Conservation (phyloP, 306 rosid species). For the Dalbergia oliveri region DNA sequence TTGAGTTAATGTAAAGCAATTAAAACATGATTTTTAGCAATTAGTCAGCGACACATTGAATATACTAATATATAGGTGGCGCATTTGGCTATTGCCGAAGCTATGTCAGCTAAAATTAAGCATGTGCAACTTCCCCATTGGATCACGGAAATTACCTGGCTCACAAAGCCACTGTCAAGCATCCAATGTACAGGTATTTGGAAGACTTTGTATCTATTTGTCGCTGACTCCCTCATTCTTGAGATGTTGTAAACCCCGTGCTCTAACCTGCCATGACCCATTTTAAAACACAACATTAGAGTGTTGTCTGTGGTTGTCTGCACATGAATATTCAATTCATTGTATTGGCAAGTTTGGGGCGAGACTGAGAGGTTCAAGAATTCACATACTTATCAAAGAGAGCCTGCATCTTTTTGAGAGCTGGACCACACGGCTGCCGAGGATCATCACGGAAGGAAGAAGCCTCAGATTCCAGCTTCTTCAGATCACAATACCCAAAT, state of each 20-base stretch:
- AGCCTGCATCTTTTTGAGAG: constrained; percentile 91
- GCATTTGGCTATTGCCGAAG: not conserved
- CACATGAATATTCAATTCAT: not conserved
- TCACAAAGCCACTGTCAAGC: constrained; percentile 76
- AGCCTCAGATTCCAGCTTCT: constrained; percentile 84
- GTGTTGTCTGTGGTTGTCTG: not conserved
- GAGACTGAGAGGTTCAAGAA: not conserved
- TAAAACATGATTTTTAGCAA: constrained; percentile 34
- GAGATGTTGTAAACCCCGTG: constrained; percentile 85
- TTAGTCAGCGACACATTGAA: not conserved
- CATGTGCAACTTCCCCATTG: not conserved
- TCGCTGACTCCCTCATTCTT: constrained; percentile 82
- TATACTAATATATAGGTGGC: too few species aligned
- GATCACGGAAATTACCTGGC: constrained; percentile 68
- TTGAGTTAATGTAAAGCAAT: constrained; percentile 12
- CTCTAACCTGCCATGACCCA: constrained; percentile 71
- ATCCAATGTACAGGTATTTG: constrained; percentile 91
- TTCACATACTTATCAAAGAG: constrained; percentile 77
- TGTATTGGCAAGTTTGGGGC: constrained; percentile 15
- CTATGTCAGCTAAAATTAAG: constrained; percentile 13
- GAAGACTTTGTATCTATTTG: constrained; percentile 75
- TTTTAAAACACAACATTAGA: constrained; percentile 11
- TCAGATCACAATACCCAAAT: constrained; percentile 83
- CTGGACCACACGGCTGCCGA: constrained; percentile 78
- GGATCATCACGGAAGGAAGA: constrained; percentile 73